Percentiles rank a stretch among this genome's conserved stretches.
phyloP scores from a whole-genome alignment of 2,329 filamentous ascomycete species.

The Ascochyta rabiei region DNA sequence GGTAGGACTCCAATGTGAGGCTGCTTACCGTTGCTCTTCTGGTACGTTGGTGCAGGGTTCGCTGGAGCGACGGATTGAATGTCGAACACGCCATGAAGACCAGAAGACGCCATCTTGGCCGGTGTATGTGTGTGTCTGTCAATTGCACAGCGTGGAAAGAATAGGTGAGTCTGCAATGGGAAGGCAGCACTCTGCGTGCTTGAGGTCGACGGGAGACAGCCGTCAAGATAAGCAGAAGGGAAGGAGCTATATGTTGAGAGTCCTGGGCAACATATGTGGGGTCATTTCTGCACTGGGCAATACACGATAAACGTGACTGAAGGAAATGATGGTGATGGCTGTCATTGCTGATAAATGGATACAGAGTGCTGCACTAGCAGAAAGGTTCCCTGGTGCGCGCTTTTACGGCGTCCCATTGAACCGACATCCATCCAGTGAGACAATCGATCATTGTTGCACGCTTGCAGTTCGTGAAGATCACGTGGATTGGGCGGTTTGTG shows the following conservation, averaged over 20 bases:
- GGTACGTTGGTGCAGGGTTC: slow-evolving; percentile 48
- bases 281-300: background rate
- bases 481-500: background rate
- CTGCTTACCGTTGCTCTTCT: slow-evolving; percentile 29
- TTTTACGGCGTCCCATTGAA: background rate
- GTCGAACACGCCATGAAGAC: slow-evolving; percentile 51
- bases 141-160: background rate
- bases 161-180: background rate
- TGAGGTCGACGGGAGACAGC: too few species aligned
- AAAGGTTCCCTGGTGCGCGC: slow-evolving; percentile 4
- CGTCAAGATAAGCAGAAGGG: background rate
- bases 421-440: slow-evolving; percentile 15
- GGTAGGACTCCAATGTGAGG: slow-evolving; percentile 29
- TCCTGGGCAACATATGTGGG: background rate
- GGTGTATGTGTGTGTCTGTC: background rate
- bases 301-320: slow-evolving; percentile 16
- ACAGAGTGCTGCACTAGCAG: slow-evolving; percentile 17
- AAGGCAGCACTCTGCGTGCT: background rate
- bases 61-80: slow-evolving; percentile 47
- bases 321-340: slow-evolving; percentile 5
- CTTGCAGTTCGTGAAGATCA: background rate
- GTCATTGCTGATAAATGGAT: slow-evolving; percentile 37
- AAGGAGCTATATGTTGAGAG: background rate
- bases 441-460: background rate
- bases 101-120: slow-evolving; percentile 43